Conservation (phyloP, 305 asterid genomes). For the Fraxinus sp. region DNA sequence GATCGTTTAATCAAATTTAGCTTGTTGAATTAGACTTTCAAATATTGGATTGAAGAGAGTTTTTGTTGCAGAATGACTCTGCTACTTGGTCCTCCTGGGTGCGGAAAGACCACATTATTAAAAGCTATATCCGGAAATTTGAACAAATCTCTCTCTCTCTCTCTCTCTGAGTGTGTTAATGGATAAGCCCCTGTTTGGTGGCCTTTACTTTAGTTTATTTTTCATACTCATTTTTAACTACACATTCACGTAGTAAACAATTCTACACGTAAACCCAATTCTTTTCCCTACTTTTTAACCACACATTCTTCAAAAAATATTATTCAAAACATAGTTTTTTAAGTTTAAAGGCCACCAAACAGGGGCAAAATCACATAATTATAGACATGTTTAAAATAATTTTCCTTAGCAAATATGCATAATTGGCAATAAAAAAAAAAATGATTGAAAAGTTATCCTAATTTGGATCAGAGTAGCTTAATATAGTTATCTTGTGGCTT, state of each 20-base stretch:
- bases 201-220: neutral
- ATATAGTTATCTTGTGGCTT: neutral
- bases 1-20: neutral
- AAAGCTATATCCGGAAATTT: slow-evolving; percentile 66
- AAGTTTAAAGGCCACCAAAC: neutral
- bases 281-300: neutral
- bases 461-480: neutral
- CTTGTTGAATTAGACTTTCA: slow-evolving; percentile 4
- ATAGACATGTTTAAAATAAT: neutral
- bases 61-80: slow-evolving; percentile 43
- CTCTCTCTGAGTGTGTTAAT: neutral
- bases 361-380: neutral
- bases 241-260: neutral
- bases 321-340: neutral
- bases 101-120: slow-evolving; percentile 65
- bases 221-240: neutral
- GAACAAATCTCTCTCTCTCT: slow-evolving; percentile 24
- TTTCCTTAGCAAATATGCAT: neutral
- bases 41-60: neutral
- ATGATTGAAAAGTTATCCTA: neutral
- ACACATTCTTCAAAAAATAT: neutral
- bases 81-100: slow-evolving; percentile 74
- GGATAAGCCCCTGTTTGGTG: neutral
- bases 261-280: neutral
- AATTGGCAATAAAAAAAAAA: neutral